Evolutionary conservation across 345 rosid genomes (phyloP), one percentile per base, ranked within the genome.

Genomic region (Eucalyptus pauciflora): DNA sequence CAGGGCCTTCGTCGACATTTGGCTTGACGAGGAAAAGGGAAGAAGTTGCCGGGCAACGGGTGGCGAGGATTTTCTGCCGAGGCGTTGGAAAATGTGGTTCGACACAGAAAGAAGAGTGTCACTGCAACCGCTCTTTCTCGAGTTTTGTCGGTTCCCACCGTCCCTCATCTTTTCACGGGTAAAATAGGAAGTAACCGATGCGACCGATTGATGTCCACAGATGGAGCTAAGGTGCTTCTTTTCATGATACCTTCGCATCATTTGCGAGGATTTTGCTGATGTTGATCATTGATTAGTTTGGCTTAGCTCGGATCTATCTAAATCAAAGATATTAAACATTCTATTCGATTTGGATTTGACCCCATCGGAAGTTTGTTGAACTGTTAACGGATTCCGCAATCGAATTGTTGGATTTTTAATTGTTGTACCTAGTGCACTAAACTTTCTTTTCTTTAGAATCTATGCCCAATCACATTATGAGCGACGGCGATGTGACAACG

Each of bases 401-500:
- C 10, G 0, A 20, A 52, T 52, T 52, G 25, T 52, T 52, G 58
- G 24, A 52, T 52, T 52, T 52, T 52, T 52, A 18, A 18, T 52
- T 52, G 10, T 18, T 52, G 58, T 52, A 52, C 58, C 58, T 18
- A 52, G 25, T 52, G 58, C 58, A 52, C 58, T 52, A 52, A 52
- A 52, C 25, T 52, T 20, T 52, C 25, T 52, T 52, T 52, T 20
- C 58, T 52, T 52, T 52, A 20, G 58, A 52, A 52, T 52, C 25
- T 52, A 52, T 52, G 25, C 58, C 25, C 58, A 52, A 20, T 52
- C 58, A 52, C 58, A 52, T 52, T 52, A 52, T 52, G 58, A 52
- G 58, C 0, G 25, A 52, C 5, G 5, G 10, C 5, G 10, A 52
- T 20, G 58, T 52, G 58, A 52, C 25, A 20, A 52, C 6, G 1